phyloP scores from a whole-genome alignment of 1,139 yeast species.

The Citeromyces siamensis region DNA sequence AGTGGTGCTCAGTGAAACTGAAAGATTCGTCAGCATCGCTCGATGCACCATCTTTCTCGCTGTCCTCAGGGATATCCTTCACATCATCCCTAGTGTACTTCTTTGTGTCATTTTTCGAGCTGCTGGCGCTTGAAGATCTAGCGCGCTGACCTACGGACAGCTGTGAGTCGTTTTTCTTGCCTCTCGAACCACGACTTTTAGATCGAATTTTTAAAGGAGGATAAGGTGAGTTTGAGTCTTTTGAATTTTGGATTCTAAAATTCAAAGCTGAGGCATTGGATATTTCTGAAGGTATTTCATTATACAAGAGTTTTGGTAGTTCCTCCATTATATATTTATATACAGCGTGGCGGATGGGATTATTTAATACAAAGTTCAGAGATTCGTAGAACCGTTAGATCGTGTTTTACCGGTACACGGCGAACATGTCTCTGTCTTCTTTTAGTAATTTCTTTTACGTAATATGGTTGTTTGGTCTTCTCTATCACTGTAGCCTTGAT shows the following conservation, averaged over 20 bases:
- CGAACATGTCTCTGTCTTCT: slow-evolving; percentile 78
- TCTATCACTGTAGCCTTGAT: slow-evolving; percentile 76
- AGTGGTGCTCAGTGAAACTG: not conserved
- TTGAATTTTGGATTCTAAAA: slow-evolving; percentile 9
- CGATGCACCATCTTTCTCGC: no score
- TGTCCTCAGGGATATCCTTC: no score
- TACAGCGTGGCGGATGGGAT: no score
- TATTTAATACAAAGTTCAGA: slow-evolving; percentile 48
- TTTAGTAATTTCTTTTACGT: slow-evolving; percentile 53
- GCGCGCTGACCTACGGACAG: no score
- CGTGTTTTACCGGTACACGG: slow-evolving; percentile 68
- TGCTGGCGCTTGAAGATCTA: no score
- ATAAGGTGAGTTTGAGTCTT: slow-evolving; percentile 19
- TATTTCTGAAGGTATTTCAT: slow-evolving; percentile 19
- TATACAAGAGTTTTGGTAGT: slow-evolving; percentile 20
- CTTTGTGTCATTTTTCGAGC: not conserved
- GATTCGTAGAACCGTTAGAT: slow-evolving; percentile 70
- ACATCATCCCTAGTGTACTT: no score
- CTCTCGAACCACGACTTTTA: not conserved
- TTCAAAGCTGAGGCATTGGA: slow-evolving; percentile 12
- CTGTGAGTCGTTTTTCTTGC: no score
- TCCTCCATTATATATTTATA: slow-evolving; percentile 3
- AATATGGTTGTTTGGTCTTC: slow-evolving; percentile 74
- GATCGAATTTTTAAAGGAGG: slow-evolving; percentile 10
- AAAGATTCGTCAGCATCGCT: not conserved